phyloP scores from a whole-genome alignment of 2,329 filamentous ascomycete species.

The Hymenoscyphus linearis region DNA sequence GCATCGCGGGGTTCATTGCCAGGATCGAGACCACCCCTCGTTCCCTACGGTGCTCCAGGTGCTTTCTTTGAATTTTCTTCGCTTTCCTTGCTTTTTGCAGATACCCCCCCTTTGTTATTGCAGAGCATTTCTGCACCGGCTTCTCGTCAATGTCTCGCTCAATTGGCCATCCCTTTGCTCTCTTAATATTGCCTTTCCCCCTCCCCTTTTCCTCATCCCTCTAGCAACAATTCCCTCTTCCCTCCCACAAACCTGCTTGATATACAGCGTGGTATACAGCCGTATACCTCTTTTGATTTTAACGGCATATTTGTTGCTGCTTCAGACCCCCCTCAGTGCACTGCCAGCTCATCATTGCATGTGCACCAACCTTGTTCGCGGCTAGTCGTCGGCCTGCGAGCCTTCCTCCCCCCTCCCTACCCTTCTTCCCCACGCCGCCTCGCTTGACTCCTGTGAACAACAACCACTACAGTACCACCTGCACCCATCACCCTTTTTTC shows the following conservation, averaged over 20 bases:
- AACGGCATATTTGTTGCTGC: constrained; percentile 44
- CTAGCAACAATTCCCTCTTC: constrained; percentile 1
- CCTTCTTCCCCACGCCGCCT: constrained; percentile 1
- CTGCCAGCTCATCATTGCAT: constrained; percentile 78
- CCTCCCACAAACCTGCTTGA: constrained; percentile 20
- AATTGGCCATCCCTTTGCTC: neutral
- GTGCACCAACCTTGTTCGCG: constrained; percentile 38
- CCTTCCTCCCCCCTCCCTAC: constrained; percentile 20
- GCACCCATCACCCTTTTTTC: neutral
- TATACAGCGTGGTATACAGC: constrained; percentile 32
- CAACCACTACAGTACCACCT: too few relatives aligned
- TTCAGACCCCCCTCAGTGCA: constrained; percentile 51
- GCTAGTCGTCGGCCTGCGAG: constrained; percentile 25
- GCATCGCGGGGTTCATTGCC: neutral
- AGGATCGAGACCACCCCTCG: neutral
- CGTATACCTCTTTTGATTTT: constrained; percentile 35
- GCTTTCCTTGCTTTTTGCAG: neutral
- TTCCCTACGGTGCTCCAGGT: neutral
- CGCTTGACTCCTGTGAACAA: neutral
- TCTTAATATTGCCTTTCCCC: constrained; percentile 1
- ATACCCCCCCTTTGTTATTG: too few relatives aligned
- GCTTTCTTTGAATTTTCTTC: neutral
- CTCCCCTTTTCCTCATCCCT: neutral
- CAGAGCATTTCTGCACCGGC: neutral
- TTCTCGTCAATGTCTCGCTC: neutral